These are phyloP conservation scores for Phytophthora brassicae DNA, from an alignment of 352 stramenopile species.

Conservation along the genomic window DNA sequence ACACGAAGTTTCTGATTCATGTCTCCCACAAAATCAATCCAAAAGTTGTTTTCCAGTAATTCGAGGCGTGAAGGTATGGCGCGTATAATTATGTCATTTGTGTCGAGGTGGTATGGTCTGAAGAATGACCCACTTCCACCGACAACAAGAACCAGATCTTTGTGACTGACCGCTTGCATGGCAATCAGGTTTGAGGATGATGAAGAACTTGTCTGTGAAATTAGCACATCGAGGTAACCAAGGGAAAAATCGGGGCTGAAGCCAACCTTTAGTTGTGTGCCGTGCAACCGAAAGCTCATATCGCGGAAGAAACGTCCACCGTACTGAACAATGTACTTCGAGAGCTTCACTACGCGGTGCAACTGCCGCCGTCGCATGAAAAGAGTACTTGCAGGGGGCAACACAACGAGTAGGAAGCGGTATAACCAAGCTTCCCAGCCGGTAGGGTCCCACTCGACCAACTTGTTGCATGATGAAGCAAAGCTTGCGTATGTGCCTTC, in stretches of 20 bases:
- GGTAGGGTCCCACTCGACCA: slow-evolving; percentile 56
- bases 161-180: slow-evolving; percentile 27
- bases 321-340: slow-evolving; percentile 67
- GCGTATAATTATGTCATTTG: slow-evolving; percentile 81
- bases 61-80: slow-evolving; percentile 67
- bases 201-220: slow-evolving; percentile 35
- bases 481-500: slow-evolving; percentile 76
- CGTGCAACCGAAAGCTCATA: slow-evolving; percentile 77
- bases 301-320: slow-evolving; percentile 80
- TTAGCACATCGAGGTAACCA: slow-evolving; percentile 79
- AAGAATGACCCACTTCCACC: slow-evolving; percentile 82
- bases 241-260: slow-evolving; percentile 87
- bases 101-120: slow-evolving; percentile 77
- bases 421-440: slow-evolving; percentile 75
- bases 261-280: slow-evolving; percentile 75
- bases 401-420: slow-evolving; percentile 44
- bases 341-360: slow-evolving; percentile 59
- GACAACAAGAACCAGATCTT: slow-evolving; percentile 56
- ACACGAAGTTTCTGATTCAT: slow-evolving; percentile 71
- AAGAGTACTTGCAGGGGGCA: slow-evolving; percentile 55
- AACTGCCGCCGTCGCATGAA: slow-evolving; percentile 75
- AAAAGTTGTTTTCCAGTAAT: slow-evolving; percentile 77
- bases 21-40: slow-evolving; percentile 81
- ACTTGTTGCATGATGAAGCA: slow-evolving; percentile 69
- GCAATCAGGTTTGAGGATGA: slow-evolving; percentile 31